Conservation (phyloP, 2,329 filamentous ascomycete genomes). For the Ophiobolus disseminans region DNA sequence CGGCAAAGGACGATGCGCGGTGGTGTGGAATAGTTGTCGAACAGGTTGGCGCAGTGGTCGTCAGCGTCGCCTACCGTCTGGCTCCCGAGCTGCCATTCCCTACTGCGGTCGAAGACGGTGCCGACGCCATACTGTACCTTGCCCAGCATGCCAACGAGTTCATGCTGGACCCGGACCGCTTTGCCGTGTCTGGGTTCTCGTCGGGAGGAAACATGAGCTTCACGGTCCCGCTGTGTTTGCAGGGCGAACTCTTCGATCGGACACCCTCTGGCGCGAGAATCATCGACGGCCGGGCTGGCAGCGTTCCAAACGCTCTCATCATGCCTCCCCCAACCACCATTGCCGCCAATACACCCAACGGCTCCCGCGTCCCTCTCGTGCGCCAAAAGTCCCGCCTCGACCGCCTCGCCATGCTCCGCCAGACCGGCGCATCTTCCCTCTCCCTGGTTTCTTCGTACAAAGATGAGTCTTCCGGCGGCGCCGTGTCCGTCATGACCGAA, state of each 20-base stretch:
- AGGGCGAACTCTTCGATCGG: slow-evolving; percentile 53
- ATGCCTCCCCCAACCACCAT: slow-evolving; percentile 18
- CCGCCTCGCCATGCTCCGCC: slow-evolving; percentile 43
- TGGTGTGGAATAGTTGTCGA: slow-evolving; percentile 65
- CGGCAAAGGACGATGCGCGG: slow-evolving; percentile 65
- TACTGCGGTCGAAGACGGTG: slow-evolving; percentile 68
- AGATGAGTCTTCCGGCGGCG: slow-evolving; percentile 33
- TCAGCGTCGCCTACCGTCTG: slow-evolving; percentile 67
- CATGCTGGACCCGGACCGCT: slow-evolving; percentile 63
- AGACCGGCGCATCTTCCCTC: slow-evolving; percentile 44
- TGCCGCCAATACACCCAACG: slow-evolving; percentile 33
- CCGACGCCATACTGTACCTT: slow-evolving; percentile 66
- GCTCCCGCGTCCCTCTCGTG: slow-evolving; percentile 42
- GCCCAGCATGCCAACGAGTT: slow-evolving; percentile 63
- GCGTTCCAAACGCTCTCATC: slow-evolving; percentile 31
- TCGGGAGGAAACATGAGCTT: slow-evolving; percentile 69
- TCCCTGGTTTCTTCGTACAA: slow-evolving; percentile 48
- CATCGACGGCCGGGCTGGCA: slow-evolving; percentile 35
- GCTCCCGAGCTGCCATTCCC: slow-evolving; percentile 69
- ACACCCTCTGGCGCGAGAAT: slow-evolving; percentile 38
- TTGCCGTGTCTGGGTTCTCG: slow-evolving; percentile 68
- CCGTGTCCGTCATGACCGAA: slow-evolving; percentile 42
- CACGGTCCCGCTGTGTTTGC: slow-evolving; percentile 65
- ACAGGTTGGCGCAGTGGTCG: slow-evolving; percentile 64
- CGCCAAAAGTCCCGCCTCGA: slow-evolving; percentile 43